phyloP scores from a whole-genome alignment of 164 flowering plant species.

The Hamamelis virginiana region DNA sequence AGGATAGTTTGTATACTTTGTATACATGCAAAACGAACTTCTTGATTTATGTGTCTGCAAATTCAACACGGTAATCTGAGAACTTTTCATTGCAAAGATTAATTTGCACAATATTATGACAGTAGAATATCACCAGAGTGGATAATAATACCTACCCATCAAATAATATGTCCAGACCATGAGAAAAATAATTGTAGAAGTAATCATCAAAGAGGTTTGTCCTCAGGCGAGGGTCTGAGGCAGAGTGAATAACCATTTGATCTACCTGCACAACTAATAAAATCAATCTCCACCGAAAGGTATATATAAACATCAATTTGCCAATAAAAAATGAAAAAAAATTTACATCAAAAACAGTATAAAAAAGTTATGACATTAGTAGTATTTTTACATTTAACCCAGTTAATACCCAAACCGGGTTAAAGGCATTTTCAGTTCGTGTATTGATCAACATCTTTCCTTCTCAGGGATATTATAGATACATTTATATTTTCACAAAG shows the following conservation, averaged over 20 bases:
- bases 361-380: too few relatives aligned
- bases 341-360: too few relatives aligned
- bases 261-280: conserved; percentile 61
- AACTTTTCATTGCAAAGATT: conserved; percentile 1
- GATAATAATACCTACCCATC: conserved; percentile 77
- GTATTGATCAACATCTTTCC: too few relatives aligned
- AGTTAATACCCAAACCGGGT: too few relatives aligned
- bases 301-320: background rate
- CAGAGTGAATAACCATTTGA: conserved; percentile 98
- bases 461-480: too few relatives aligned
- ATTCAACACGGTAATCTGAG: conserved; percentile 15
- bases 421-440: too few relatives aligned
- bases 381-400: too few relatives aligned
- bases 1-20: conserved; percentile 95
- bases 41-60: conserved; percentile 91
- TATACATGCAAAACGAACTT: conserved; percentile 95
- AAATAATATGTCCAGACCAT: conserved; percentile 93
- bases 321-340: too few relatives aligned
- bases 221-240: conserved; percentile 87
- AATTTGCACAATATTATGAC: background rate
- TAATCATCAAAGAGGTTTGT: conserved; percentile 93
- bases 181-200: conserved; percentile 88
- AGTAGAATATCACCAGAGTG: background rate
- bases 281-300: conserved; percentile 6
- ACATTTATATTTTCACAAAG: too few relatives aligned